Evolutionary conservation across 495 filamentous ascomycete species (phyloP).

Genomic region (Penicillium goetzii): DNA sequence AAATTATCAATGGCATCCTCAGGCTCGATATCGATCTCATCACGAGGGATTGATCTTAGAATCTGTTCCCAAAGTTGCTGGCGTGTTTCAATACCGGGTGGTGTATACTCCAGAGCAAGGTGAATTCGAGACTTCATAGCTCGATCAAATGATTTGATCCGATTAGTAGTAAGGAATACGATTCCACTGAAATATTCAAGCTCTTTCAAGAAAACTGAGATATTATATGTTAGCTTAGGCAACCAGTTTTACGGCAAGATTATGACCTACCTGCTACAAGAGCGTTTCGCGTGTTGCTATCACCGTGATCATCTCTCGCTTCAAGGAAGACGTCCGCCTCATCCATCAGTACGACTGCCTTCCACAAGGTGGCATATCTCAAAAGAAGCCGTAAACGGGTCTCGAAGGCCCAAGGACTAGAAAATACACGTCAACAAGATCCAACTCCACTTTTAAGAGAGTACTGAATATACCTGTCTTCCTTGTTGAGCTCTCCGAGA

Average conservation of each 20-base stretch:
- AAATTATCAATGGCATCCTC: background rate
- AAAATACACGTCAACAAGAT: background rate
- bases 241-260: background rate
- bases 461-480: background rate
- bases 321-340: constrained; percentile 15
- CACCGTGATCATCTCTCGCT: background rate
- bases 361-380: background rate
- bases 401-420: background rate
- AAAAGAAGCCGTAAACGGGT: background rate
- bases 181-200: background rate
- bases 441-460: background rate
- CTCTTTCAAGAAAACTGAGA: background rate
- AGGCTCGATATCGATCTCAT: background rate
- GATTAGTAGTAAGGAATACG: constrained; percentile 14
- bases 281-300: background rate
- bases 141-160: constrained; percentile 12
- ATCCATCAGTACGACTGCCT: constrained; percentile 4
- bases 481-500: background rate
- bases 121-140: constrained; percentile 15
- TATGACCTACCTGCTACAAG: background rate
- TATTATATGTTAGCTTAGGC: background rate
- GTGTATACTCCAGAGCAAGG: constrained; percentile 13
- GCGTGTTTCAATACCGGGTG: constrained; percentile 10
- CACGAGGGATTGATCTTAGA: background rate
- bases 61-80: constrained; percentile 12